phyloP scores from a whole-genome alignment of 495 filamentous ascomycete species.

The Tetracladium setigerum region DNA sequence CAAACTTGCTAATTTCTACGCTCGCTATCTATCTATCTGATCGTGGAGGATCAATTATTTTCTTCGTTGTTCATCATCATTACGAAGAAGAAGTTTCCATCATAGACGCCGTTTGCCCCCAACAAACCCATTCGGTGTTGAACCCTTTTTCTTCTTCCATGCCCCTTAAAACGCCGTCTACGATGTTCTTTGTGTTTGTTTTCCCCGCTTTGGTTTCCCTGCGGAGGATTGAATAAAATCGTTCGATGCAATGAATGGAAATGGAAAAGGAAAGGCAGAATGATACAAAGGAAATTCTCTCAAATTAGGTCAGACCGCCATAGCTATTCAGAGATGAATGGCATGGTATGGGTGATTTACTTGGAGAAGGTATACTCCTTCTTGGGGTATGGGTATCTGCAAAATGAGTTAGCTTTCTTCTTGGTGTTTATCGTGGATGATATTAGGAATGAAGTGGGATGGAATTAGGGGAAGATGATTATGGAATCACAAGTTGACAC shows the following conservation, averaged over 20 bases:
- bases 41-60: conserved; percentile 29
- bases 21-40: conserved; percentile 18
- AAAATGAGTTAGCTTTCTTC: conserved; percentile 5
- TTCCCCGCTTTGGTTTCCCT: background rate
- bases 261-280: background rate
- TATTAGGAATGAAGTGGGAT: background rate
- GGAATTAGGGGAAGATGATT: no score
- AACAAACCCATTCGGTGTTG: conserved; percentile 19
- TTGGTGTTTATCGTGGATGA: background rate
- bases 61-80: conserved; percentile 20
- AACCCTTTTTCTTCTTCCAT: conserved; percentile 18
- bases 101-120: conserved; percentile 25
- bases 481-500: no score
- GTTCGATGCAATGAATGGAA: conserved; percentile 3
- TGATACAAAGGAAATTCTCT: background rate
- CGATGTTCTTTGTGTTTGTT: background rate
- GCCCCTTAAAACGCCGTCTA: conserved; percentile 19
- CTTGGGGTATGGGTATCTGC: conserved; percentile 77
- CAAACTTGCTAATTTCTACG: conserved; percentile 7
- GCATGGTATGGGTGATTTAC: conserved; percentile 18
- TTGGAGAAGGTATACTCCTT: conserved; percentile 54
- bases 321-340: background rate
- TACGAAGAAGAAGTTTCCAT: conserved; percentile 22
- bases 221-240: conserved; percentile 11
- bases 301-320: background rate